Conservation (phyloP, 2,329 filamentous ascomycete genomes). For the Aspergillus puulaauensis region DNA sequence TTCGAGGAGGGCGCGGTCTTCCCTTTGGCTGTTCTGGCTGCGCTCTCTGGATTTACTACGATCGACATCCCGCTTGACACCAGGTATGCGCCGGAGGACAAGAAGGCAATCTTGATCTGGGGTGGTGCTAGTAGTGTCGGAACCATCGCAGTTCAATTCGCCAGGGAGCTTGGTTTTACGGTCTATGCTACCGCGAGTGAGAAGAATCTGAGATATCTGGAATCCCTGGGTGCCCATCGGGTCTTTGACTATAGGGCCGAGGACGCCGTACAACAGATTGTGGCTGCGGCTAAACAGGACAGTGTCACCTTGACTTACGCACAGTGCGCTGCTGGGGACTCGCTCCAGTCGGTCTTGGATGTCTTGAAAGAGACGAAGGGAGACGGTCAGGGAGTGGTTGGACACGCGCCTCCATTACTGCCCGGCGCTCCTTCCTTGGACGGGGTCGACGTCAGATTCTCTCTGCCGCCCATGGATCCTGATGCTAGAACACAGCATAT, state of each 20-base stretch:
- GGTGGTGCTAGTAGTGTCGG: conserved; percentile 18
- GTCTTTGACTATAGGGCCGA: conserved; percentile 43
- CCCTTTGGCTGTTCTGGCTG: conserved; percentile 26
- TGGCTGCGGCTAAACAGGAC: conserved; percentile 22
- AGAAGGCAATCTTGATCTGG: conserved; percentile 13
- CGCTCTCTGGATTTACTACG: conserved; percentile 17
- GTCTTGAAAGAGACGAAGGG: conserved; percentile 21
- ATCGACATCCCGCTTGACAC: conserved; percentile 26
- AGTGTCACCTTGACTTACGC: conserved; percentile 15
- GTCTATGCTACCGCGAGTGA: conserved; percentile 42
- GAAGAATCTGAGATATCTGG: conserved; percentile 40
- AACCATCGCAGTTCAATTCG: conserved; percentile 29
- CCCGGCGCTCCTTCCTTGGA: conserved; percentile 15
- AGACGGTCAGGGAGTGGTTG: conserved; percentile 15
- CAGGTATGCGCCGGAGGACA: conserved; percentile 20
- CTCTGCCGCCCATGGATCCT: conserved; percentile 11
- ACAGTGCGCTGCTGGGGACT: conserved; percentile 13
- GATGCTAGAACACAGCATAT: conserved; percentile 10
- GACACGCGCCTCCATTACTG: conserved; percentile 15
- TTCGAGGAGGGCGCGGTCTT: conserved; percentile 29
- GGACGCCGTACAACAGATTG: conserved; percentile 31
- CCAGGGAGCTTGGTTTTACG: conserved; percentile 40
- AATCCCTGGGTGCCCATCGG: conserved; percentile 35
- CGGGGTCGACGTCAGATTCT: conserved; percentile 10
- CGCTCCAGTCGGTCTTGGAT: conserved; percentile 19